These are phyloP conservation scores for Solanum sitiens DNA, from an alignment of 257 asterid genomes.

Conservation along the genomic window DNA sequence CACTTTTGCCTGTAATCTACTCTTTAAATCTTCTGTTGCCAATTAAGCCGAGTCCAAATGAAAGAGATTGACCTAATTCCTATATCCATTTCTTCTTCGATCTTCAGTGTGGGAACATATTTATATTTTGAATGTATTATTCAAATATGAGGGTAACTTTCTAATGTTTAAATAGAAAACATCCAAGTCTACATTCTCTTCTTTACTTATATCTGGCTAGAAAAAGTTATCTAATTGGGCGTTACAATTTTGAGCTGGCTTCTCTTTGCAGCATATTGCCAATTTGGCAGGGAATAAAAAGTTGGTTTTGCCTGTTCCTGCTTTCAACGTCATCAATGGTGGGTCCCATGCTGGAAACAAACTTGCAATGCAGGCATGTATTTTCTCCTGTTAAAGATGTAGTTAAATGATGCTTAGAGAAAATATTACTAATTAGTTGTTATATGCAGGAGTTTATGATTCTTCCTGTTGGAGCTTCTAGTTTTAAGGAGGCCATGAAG, in stretches of 20 bases:
- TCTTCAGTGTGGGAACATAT: not conserved
- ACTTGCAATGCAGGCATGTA: slow-evolving; percentile 93
- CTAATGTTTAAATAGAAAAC: not conserved
- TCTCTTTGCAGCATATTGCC: slow-evolving; percentile 75
- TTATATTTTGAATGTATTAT: not conserved
- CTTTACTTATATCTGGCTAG: not conserved
- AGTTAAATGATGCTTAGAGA: not conserved
- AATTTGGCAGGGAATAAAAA: slow-evolving; percentile 94
- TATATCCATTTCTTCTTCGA: not conserved
- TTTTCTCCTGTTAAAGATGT: not conserved
- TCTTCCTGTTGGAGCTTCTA: slow-evolving; percentile 92
- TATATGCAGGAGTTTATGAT: slow-evolving; percentile 80
- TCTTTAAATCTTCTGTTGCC: slow-evolving; percentile 15
- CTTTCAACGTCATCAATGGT: slow-evolving; percentile 96
- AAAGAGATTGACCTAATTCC: not conserved
- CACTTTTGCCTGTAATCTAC: not conserved
- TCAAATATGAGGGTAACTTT: not conserved
- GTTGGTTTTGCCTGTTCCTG: slow-evolving; percentile 92
- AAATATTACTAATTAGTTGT: not conserved
- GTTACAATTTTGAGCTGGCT: not conserved
- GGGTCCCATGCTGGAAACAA: slow-evolving; percentile 99
- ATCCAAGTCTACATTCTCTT: not conserved
- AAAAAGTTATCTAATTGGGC: not conserved
- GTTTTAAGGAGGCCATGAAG: slow-evolving; percentile 96
- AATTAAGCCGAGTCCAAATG: not conserved